These are phyloP conservation scores for Xylariaceae sp. DNA, from an alignment of 2,329 filamentous ascomycete genomes.

Conservation along the genomic window DNA sequence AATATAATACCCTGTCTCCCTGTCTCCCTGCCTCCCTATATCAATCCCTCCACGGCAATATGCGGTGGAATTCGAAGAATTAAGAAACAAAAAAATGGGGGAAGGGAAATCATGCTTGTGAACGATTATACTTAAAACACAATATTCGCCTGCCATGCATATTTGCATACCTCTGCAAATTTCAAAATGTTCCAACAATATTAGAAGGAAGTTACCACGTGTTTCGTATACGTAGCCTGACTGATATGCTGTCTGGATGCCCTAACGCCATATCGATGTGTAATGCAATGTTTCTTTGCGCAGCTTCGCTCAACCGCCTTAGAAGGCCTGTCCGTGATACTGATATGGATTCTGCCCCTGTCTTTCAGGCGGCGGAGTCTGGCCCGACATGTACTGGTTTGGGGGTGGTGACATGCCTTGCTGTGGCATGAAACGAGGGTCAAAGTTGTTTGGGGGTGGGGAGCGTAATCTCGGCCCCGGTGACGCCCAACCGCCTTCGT, in stretches of 20 bases:
- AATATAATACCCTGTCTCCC: too few relatives aligned
- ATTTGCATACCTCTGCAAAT: too few relatives aligned
- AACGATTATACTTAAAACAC: too few relatives aligned
- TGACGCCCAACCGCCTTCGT: constrained; percentile 39
- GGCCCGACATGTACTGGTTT: constrained; percentile 25
- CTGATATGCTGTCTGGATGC: too few relatives aligned
- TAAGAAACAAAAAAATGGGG: too few relatives aligned
- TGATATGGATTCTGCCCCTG: constrained; percentile 20
- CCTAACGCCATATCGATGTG: too few relatives aligned
- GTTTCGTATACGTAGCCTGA: background rate
- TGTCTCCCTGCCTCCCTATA: too few relatives aligned
- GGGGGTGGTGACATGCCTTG: constrained; percentile 30
- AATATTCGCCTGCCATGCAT: too few relatives aligned
- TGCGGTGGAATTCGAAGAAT: too few relatives aligned
- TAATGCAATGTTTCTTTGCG: too few relatives aligned
- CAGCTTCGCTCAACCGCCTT: constrained; percentile 4
- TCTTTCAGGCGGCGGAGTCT: constrained; percentile 26
- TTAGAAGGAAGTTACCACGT: background rate
- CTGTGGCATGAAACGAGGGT: constrained; percentile 31
- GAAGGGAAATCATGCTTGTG: too few relatives aligned
- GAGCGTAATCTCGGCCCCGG: constrained; percentile 31
- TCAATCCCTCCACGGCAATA: too few relatives aligned
- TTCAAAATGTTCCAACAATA: background rate
- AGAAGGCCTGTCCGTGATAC: constrained; percentile 39
- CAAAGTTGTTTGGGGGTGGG: constrained; percentile 32